Conservation (phyloP, 257 asterid species). For the Nicotiana otophora region DNA sequence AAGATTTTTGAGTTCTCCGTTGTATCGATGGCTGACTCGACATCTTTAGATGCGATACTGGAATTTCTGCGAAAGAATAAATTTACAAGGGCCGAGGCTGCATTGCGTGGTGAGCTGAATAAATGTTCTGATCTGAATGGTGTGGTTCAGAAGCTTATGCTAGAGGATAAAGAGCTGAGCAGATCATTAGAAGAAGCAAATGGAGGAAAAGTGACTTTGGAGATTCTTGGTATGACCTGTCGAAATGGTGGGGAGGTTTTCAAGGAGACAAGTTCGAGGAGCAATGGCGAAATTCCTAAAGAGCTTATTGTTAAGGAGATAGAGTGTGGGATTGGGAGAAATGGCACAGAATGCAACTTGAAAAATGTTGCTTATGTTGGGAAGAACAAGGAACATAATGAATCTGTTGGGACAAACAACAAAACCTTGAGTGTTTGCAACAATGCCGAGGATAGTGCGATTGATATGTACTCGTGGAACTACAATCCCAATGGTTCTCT, state of each 20-base stretch:
- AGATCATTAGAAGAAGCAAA: conserved; percentile 7
- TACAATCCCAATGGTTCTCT: conserved; percentile 14
- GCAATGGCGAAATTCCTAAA: conserved; percentile 17
- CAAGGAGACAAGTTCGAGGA: conserved; percentile 17
- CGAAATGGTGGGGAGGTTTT: not conserved
- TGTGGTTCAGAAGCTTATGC: conserved; percentile 7
- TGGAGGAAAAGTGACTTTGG: conserved; percentile 6
- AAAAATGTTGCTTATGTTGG: conserved; percentile 13
- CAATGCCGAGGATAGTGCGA: conserved; percentile 13
- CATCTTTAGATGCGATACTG: conserved; percentile 22
- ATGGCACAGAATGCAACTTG: conserved; percentile 17
- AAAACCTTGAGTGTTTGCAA: conserved; percentile 8
- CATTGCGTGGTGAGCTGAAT: conserved; percentile 20
- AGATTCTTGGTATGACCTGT: conserved; percentile 1
- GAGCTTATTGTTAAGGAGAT: conserved; percentile 25
- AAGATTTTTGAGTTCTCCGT: not conserved
- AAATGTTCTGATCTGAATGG: conserved; percentile 9
- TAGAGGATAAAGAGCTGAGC: conserved; percentile 10
- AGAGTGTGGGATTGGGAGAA: conserved; percentile 16
- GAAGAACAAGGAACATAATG: conserved; percentile 7
- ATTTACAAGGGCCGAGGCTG: conserved; percentile 21
- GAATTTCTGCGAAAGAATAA: conserved; percentile 21
- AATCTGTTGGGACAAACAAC: conserved; percentile 14
- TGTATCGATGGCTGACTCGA: conserved; percentile 16
- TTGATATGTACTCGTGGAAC: conserved; percentile 19